These are phyloP conservation scores for Aureobasidium pullulans DNA, from an alignment of 2,329 filamentous ascomycete genomes.

Conservation along the genomic window DNA sequence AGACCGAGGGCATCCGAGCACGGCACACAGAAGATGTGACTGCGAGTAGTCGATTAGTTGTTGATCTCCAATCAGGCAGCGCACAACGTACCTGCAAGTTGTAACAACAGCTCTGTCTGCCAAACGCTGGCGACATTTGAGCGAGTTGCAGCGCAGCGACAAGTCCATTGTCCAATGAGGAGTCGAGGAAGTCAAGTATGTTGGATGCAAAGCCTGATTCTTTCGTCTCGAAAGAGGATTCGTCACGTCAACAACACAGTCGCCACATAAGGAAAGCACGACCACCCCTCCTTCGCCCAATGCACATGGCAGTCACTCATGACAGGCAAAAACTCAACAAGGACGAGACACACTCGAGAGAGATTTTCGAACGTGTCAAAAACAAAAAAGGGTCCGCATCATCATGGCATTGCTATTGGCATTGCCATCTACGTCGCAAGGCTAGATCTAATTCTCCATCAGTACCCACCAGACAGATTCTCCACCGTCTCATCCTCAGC, in stretches of 20 bases:
- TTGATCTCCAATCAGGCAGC: background rate
- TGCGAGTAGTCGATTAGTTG: slow-evolving; percentile 26
- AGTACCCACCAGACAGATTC: background rate
- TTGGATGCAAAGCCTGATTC: too few relatives aligned
- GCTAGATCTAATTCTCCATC: background rate
- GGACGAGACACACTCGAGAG: too few relatives aligned
- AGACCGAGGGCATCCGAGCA: slow-evolving; percentile 64
- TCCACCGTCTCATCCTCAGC: background rate
- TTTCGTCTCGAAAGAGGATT: background rate
- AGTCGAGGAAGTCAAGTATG: background rate
- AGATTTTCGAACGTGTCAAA: too few relatives aligned
- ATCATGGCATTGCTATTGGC: too few relatives aligned
- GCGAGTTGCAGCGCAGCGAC: slow-evolving; percentile 67
- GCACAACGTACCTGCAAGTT: slow-evolving; percentile 63
- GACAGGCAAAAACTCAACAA: too few relatives aligned
- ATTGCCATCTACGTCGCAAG: too few relatives aligned
- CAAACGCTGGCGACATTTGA: slow-evolving; percentile 66
- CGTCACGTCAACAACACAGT: too few relatives aligned
- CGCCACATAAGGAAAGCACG: background rate
- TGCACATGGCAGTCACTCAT: too few relatives aligned
- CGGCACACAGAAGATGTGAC: slow-evolving; percentile 76
- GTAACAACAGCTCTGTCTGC: slow-evolving; percentile 71
- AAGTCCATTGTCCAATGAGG: slow-evolving; percentile 55
- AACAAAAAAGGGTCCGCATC: too few relatives aligned
- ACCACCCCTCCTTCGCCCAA: background rate